Percentiles rank a stretch among this genome's conserved stretches.
Evolutionary conservation across 1,284 basidiomycete species (phyloP).

Genomic region (Rhodotorula sp.): DNA sequence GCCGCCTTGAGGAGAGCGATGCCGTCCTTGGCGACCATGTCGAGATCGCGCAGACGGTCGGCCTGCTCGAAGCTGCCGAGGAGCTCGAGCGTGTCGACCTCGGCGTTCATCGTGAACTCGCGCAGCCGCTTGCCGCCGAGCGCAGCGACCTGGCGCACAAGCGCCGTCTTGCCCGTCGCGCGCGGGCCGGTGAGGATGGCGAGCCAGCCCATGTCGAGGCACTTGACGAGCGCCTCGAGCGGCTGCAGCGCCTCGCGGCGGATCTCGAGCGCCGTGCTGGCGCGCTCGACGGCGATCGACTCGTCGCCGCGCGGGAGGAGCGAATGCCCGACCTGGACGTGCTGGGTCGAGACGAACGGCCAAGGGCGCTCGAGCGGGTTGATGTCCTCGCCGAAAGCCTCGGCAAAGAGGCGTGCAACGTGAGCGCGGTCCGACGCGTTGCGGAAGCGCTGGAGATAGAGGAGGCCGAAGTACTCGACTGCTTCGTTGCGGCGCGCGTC

Average conservation of each 20-base stretch:
- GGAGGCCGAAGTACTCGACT: conserved; percentile 63
- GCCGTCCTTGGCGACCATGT: conserved; percentile 21
- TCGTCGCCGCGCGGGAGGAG: conserved; percentile 55
- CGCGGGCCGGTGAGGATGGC: conserved; percentile 79
- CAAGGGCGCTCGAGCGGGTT: conserved; percentile 54
- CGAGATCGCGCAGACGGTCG: conserved; percentile 45
- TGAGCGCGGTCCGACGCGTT: conserved; percentile 64
- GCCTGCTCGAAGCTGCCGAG: conserved; percentile 93
- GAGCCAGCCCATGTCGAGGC: conserved; percentile 79
- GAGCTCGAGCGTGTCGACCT: conserved; percentile 91
- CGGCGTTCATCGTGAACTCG: conserved; percentile 78
- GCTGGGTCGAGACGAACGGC: conserved; percentile 59
- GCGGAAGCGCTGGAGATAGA: conserved; percentile 88
- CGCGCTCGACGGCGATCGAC: conserved; percentile 35
- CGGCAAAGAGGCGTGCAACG: conserved; percentile 65
- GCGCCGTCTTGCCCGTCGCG: conserved; percentile 75
- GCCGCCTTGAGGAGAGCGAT: conserved; percentile 17
- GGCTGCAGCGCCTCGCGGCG: conserved; percentile 67
- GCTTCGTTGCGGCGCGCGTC: conserved; percentile 63
- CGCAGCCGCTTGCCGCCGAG: conserved; percentile 68
- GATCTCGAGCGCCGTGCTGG: conserved; percentile 57
- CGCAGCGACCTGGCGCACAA: conserved; percentile 72
- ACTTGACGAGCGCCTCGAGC: conserved; percentile 74
- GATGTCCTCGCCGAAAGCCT: conserved; percentile 59
- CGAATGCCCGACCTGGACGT: conserved; percentile 72